phyloP scores from a whole-genome alignment of 1,284 basidiomycete species.

The Prillingera fragicola region DNA sequence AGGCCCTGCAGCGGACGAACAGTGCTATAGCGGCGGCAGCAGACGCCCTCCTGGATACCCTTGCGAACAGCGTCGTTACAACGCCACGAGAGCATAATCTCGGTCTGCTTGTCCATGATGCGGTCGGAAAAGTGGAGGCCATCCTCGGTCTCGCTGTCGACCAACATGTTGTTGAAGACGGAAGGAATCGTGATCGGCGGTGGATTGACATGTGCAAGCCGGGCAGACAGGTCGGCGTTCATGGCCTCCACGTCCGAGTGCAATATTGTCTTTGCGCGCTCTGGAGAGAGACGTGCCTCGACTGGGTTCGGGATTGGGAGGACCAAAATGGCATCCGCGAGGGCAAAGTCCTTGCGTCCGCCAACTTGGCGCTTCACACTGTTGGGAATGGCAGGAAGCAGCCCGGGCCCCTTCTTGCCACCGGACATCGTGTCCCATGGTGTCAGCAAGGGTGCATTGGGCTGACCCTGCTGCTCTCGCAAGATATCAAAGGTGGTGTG shows the following conservation, averaged over 20 bases:
- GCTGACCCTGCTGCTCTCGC: slow-evolving; percentile 38
- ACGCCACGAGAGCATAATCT: slow-evolving; percentile 69
- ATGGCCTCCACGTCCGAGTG: slow-evolving; percentile 75
- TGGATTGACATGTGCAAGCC: slow-evolving; percentile 52
- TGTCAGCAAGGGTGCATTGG: slow-evolving; percentile 28
- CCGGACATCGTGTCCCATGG: slow-evolving; percentile 45
- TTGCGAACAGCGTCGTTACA: slow-evolving; percentile 72
- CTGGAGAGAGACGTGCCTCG: slow-evolving; percentile 60
- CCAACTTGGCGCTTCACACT: not conserved
- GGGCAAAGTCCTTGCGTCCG: slow-evolving; percentile 9
- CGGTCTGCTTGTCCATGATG: slow-evolving; percentile 65
- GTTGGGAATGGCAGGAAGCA: slow-evolving; percentile 2
- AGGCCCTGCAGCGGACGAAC: slow-evolving; percentile 60
- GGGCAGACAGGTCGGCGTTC: slow-evolving; percentile 73
- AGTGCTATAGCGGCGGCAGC: slow-evolving; percentile 69
- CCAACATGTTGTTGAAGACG: slow-evolving; percentile 72
- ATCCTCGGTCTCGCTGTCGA: slow-evolving; percentile 67
- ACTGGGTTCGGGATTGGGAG: slow-evolving; percentile 73
- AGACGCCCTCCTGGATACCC: slow-evolving; percentile 68
- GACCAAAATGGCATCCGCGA: slow-evolving; percentile 55
- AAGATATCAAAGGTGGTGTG: slow-evolving; percentile 59
- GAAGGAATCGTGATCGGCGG: slow-evolving; percentile 59
- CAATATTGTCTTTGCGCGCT: slow-evolving; percentile 63
- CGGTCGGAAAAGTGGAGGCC: slow-evolving; percentile 71
- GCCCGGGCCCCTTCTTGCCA: slow-evolving; percentile 6